phyloP scores from a whole-genome alignment of 2,329 filamentous ascomycete species.

The Chaetomiaceae sp. region DNA sequence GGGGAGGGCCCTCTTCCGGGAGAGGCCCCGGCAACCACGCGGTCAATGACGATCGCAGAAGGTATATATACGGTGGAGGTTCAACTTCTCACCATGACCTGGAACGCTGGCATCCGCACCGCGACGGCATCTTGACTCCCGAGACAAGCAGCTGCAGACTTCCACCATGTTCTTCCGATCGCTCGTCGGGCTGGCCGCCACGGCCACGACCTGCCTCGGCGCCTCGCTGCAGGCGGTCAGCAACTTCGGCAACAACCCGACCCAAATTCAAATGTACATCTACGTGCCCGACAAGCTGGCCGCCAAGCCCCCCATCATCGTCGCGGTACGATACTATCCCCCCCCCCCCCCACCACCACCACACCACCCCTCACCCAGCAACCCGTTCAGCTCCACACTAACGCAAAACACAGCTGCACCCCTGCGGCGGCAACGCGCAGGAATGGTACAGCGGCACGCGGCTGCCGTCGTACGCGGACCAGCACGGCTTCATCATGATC shows the following conservation, averaged over 20 bases:
- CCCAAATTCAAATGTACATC: constrained; percentile 37
- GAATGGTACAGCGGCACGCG: constrained; percentile 36
- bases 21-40: too few species aligned
- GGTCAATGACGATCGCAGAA: too few species aligned
- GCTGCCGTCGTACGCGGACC: constrained; percentile 36
- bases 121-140: neutral
- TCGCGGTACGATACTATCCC: constrained; percentile 29
- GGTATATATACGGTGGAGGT: too few species aligned
- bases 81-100: neutral
- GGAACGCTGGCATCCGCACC: neutral
- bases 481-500: constrained; percentile 34
- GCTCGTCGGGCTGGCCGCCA: constrained; percentile 15
- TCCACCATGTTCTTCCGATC: constrained; percentile 15
- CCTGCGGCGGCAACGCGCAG: constrained; percentile 39
- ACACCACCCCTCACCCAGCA: neutral
- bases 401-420: constrained; percentile 39
- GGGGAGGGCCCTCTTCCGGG: too few species aligned
- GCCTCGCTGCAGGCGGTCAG: constrained; percentile 23
- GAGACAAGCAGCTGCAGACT: neutral
- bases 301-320: constrained; percentile 38
- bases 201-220: constrained; percentile 14
- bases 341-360: neutral
- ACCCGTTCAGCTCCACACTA: too few species aligned
- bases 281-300: constrained; percentile 29
- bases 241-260: constrained; percentile 31